A percentile compares a stretch with the other conserved stretches of the same genome.
These are phyloP conservation scores for Paecilomyces niveus DNA, from an alignment of 2,329 filamentous ascomycete species.

Conservation along the genomic window DNA sequence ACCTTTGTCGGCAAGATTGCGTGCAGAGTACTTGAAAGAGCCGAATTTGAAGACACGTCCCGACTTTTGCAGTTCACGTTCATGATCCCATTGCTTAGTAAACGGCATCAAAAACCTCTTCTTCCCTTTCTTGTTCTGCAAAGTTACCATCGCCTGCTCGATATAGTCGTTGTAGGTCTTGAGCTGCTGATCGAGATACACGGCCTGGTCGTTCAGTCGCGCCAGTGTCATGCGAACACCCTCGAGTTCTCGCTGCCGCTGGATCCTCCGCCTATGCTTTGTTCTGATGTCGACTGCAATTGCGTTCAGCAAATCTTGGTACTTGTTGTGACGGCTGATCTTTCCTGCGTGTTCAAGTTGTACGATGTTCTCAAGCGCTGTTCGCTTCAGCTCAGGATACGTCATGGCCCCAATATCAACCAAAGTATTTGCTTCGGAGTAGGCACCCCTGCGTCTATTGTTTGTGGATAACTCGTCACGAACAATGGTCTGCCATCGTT, in stretches of 20 bases:
- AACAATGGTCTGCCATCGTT: constrained; percentile 75
- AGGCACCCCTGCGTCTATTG: constrained; percentile 69
- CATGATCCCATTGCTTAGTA: constrained; percentile 97
- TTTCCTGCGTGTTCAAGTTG: constrained; percentile 78
- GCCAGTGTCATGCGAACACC: constrained; percentile 41
- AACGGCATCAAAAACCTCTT: constrained; percentile 93
- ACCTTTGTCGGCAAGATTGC: constrained; percentile 83
- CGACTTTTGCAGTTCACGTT: constrained; percentile 85
- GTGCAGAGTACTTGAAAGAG: constrained; percentile 92
- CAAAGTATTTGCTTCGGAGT: constrained; percentile 75
- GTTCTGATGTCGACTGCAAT: constrained; percentile 95
- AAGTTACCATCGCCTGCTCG: constrained; percentile 93
- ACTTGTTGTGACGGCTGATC: constrained; percentile 79
- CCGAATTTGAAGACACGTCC: constrained; percentile 96
- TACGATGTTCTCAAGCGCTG: constrained; percentile 89
- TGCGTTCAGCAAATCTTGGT: constrained; percentile 95
- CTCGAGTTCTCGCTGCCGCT: constrained; percentile 85
- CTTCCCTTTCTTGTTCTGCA: constrained; percentile 95
- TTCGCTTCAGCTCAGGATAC: constrained; percentile 88
- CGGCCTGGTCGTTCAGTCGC: constrained; percentile 57
- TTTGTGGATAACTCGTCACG: constrained; percentile 70
- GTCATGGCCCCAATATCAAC: constrained; percentile 83
- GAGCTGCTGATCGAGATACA: constrained; percentile 87
- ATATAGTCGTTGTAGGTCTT: constrained; percentile 99
- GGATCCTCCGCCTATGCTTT: constrained; percentile 87